These are phyloP conservation scores for Lasiosphaeria miniovina DNA, from an alignment of 495 filamentous ascomycete genomes.

Conservation along the genomic window DNA sequence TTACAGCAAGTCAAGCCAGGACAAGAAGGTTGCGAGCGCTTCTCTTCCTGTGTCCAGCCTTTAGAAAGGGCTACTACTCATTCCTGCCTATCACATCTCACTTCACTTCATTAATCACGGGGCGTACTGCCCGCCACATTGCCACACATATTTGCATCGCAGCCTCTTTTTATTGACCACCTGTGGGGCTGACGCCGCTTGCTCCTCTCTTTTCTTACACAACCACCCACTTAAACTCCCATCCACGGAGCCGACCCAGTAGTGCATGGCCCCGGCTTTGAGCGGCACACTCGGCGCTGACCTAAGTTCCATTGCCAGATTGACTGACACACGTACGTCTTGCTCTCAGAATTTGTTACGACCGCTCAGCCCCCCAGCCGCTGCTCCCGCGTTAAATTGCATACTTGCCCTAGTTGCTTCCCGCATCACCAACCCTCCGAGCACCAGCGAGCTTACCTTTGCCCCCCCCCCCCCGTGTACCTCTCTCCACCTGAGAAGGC, in stretches of 20 bases:
- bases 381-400: constrained; percentile 15
- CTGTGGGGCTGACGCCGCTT: not conserved
- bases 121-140: not conserved
- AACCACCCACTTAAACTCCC: not conserved
- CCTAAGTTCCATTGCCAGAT: not conserved
- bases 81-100: not conserved
- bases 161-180: not conserved
- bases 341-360: not conserved
- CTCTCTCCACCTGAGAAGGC: not conserved
- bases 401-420: not conserved
- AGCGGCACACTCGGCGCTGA: constrained; percentile 3
- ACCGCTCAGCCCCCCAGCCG: constrained; percentile 19
- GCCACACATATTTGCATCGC: not conserved
- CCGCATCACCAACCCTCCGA: not conserved
- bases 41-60: too few species aligned
- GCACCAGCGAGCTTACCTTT: not conserved
- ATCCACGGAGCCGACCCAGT: not conserved
- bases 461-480: not conserved
- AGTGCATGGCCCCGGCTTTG: not conserved
- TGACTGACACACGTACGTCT: not conserved
- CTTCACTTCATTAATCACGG: constrained; percentile 1
- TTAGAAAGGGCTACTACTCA: not conserved
- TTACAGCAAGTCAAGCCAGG: too few species aligned
- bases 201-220: not conserved
- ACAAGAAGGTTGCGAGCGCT: too few species aligned